Evolutionary conservation across 2,329 filamentous ascomycete species (phyloP), one percentile per base, ranked within the genome.

Genomic region (Fonsecaea pedrosoi): DNA sequence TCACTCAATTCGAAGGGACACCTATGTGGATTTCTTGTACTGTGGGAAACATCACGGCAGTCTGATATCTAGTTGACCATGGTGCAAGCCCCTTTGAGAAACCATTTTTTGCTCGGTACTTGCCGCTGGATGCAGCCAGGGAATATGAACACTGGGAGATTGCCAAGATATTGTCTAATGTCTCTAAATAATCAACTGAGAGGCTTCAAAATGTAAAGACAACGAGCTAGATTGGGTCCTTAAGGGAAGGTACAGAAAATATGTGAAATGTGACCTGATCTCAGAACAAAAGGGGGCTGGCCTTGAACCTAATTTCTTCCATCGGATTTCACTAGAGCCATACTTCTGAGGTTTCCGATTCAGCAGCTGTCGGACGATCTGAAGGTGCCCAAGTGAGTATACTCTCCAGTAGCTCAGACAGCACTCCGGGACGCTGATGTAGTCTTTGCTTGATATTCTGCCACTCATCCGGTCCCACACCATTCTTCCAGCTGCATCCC

Each of bases 401-500:
- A 50, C 45, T 50, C 25, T 50, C 45, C 45, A 50, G 25, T n/a
- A 30, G 7, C 45, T 1, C 21, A 15, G n/a, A 18, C 10, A 50
- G 15, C n/a, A 50, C 25, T 50, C 45, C 45, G 6, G 45, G 45
- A 30, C 45, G 45, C 45, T 50, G 8, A 50, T n/a, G n/a, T 50
- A 50, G 4, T 12, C 21, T 50, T n/a, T 10, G 8, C 25, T 50
- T 12, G 45, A 50, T 50, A 9, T 9, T 30, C n/a, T 50, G 10
- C 45, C 7, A 50, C n/a, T 50, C 45, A 50, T 50, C 45, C n/a
- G n/a, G 5, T 9, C 45, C 45, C 10, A 58, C 55, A 35, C 55
- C 55, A 8, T 58, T 58, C 35, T 40, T 35, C 55, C 55, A 58
- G 37, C 3, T 58, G 38, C 55, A 58, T 13, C 4, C 30, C 25